Conservation (phyloP, 306 rosid genomes). For the Dalbergia oliveri region DNA sequence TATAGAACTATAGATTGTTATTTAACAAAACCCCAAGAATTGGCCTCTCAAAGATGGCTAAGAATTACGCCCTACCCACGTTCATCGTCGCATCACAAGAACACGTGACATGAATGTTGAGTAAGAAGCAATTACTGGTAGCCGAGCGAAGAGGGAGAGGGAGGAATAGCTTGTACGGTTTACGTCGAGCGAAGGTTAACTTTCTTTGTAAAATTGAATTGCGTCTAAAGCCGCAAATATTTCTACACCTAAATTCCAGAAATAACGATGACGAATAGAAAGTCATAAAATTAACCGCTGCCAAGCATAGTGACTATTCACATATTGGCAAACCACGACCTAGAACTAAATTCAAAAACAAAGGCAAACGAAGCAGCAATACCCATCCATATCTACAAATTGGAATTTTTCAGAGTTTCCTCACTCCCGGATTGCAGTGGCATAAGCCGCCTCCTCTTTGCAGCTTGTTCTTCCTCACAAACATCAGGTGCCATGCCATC, state of each 20-base stretch:
- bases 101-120: not conserved
- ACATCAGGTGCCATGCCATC: too few relatives aligned
- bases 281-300: not conserved
- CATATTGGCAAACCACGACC: slow-evolving; percentile 35
- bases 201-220: not conserved
- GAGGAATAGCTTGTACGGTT: not conserved
- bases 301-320: slow-evolving; percentile 37
- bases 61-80: too few relatives aligned
- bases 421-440: slow-evolving; percentile 32
- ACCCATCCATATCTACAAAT: slow-evolving; percentile 42
- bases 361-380: not conserved
- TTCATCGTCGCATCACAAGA: too few relatives aligned
- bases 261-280: not conserved
- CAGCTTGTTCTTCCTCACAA: slow-evolving; percentile 55
- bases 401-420: slow-evolving; percentile 31
- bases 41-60: too few relatives aligned
- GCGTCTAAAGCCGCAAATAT: slow-evolving; percentile 27
- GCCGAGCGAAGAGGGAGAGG: not conserved
- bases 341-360: slow-evolving; percentile 27
- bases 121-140: too few relatives aligned
- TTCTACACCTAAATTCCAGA: slow-evolving; percentile 27
- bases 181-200: slow-evolving; percentile 2
- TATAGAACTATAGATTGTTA: too few relatives aligned
- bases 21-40: too few relatives aligned
- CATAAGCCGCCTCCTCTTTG: slow-evolving; percentile 60